Conservation (phyloP, 305 asterid genomes). For the Plantago lanceolata region DNA sequence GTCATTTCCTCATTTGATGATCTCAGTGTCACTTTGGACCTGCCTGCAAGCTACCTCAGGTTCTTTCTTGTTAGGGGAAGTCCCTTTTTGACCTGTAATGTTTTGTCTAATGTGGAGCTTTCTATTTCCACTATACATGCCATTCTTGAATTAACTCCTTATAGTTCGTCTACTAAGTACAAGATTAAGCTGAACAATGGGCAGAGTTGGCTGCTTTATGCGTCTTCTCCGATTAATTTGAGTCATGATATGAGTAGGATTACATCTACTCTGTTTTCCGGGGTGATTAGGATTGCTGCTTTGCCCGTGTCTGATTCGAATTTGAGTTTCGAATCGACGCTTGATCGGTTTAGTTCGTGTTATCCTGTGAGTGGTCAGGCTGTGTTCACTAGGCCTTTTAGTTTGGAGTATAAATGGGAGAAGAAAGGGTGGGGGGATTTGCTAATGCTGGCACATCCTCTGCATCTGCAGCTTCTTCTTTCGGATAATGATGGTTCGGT, state of each 20-base stretch:
- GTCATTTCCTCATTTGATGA: constrained; percentile 54
- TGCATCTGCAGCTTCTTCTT: constrained; percentile 67
- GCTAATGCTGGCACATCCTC: constrained; percentile 81
- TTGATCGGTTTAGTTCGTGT: constrained; percentile 64
- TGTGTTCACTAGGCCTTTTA: constrained; percentile 46
- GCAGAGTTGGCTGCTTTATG: constrained; percentile 75
- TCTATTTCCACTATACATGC: constrained; percentile 73
- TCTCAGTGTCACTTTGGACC: constrained; percentile 68
- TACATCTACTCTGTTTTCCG: constrained; percentile 49
- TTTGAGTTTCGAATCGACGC: constrained; percentile 35
- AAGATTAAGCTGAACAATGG: constrained; percentile 62
- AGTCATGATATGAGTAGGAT: constrained; percentile 40
- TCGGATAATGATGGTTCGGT: constrained; percentile 36
- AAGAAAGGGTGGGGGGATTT: constrained; percentile 74
- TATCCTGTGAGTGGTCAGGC: constrained; percentile 68
- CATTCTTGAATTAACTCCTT: constrained; percentile 44
- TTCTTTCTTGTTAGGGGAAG: constrained; percentile 72
- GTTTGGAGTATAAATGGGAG: constrained; percentile 70
- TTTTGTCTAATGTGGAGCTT: constrained; percentile 31
- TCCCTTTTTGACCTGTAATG: constrained; percentile 67
- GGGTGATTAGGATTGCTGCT: constrained; percentile 62
- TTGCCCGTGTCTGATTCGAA: constrained; percentile 45
- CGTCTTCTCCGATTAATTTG: constrained; percentile 55
- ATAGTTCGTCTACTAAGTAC: constrained; percentile 46
- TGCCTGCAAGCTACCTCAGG: constrained; percentile 59